These are phyloP conservation scores for Auxenochlorella pyrenoidosa DNA, from an alignment of 139 green algal genomes.

Conservation along the genomic window DNA sequence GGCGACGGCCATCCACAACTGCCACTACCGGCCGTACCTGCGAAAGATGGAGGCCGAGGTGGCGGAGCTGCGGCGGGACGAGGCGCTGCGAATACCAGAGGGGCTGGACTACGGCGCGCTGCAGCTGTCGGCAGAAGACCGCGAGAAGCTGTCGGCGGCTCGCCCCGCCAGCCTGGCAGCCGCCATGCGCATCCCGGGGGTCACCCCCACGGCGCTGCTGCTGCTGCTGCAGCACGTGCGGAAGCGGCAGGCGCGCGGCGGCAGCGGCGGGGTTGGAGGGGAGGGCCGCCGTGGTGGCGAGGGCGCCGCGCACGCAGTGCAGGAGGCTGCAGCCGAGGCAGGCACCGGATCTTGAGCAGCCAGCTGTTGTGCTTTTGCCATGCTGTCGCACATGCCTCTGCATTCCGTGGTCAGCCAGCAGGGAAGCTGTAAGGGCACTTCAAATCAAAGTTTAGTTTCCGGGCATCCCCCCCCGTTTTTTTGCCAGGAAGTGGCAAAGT, in stretches of 20 bases:
- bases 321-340: not conserved
- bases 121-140: conserved; percentile 67
- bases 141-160: conserved; percentile 59
- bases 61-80: conserved; percentile 55
- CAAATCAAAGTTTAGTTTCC: no score
- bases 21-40: conserved; percentile 66
- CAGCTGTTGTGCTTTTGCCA: not conserved
- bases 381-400: not conserved
- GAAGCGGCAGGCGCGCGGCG: not conserved
- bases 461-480: no score
- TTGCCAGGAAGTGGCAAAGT: no score
- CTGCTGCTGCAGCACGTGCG: conserved; percentile 57
- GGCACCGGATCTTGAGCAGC: not conserved
- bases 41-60: conserved; percentile 50
- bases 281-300: no score
- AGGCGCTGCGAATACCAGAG: conserved; percentile 51
- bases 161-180: conserved; percentile 51
- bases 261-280: not conserved
- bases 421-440: no score
- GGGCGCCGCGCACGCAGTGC: not conserved
- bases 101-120: conserved; percentile 60
- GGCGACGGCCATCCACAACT: conserved; percentile 54
- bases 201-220: conserved; percentile 62
- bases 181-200: conserved; percentile 60
- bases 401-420: no score